Percentiles rank a stretch among this genome's conserved stretches.
Conservation (phyloP, 2,329 filamentous ascomycete genomes). For the Coccinonectria pachysandricola region DNA sequence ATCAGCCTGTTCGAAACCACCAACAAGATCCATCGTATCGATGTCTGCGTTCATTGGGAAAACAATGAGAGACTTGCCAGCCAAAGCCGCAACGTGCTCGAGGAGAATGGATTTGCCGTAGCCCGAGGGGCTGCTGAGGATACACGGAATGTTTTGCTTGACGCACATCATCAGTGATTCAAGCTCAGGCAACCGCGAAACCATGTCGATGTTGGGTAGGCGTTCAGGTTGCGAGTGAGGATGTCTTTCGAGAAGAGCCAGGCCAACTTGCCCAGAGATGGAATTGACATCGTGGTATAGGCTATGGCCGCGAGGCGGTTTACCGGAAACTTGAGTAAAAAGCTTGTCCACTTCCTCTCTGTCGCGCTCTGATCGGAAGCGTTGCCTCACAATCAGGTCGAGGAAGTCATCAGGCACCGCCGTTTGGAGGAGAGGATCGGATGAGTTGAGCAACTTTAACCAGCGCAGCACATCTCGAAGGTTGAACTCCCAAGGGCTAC, state of each 20-base stretch:
- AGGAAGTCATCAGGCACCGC: slow-evolving; percentile 63
- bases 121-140: slow-evolving; percentile 76
- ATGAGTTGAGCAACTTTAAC: slow-evolving; percentile 52
- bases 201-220: slow-evolving; percentile 40
- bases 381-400: slow-evolving; percentile 72
- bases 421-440: slow-evolving; percentile 49
- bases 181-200: slow-evolving; percentile 56
- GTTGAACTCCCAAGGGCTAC: slow-evolving; percentile 92
- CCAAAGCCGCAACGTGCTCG: slow-evolving; percentile 66
- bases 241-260: slow-evolving; percentile 59
- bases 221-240: slow-evolving; percentile 38
- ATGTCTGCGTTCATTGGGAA: slow-evolving; percentile 91
- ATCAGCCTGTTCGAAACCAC: slow-evolving; percentile 92
- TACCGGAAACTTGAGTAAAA: slow-evolving; percentile 54
- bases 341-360: slow-evolving; percentile 53
- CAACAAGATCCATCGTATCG: slow-evolving; percentile 93
- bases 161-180: slow-evolving; percentile 84
- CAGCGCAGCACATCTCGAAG: slow-evolving; percentile 82
- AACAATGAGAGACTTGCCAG: slow-evolving; percentile 66
- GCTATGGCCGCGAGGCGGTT: slow-evolving; percentile 43
- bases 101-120: slow-evolving; percentile 79
- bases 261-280: slow-evolving; percentile 64
- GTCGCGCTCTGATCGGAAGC: slow-evolving; percentile 69
- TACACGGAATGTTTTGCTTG: slow-evolving; percentile 77
- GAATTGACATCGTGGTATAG: slow-evolving; percentile 62